Base-by-base conservation (phyloP, 768 basidiomycete species). In the Boletus rufocinnamomeus region DNA sequence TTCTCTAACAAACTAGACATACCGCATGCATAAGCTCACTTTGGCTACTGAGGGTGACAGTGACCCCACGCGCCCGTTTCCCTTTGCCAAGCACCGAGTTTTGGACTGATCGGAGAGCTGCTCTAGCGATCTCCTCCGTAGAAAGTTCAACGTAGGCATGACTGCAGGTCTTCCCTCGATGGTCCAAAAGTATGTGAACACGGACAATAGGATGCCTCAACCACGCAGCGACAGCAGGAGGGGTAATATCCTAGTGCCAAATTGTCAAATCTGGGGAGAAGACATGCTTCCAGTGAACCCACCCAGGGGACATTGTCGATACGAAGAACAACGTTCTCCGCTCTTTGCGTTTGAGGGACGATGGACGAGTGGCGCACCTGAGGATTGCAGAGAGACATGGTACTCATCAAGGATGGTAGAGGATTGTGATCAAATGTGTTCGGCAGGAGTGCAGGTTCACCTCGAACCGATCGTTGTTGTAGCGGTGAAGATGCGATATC, bases 251-350 rank as follows among this genome's bases (percentile, higher is more conserved):
- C 90, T 93, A 57, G 2, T 56, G 28, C 52, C 30, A 58, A 52
- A 52, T 27, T 40, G 46, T 66, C 49, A 63, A 63, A 51, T 35
- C 48, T 4, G 3, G 19, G 14, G 25, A 19, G 28, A 44, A 19
- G 38, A 30, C 45, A 21, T n/a, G 16, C n/a, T 28, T 30, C 60
- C 25, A 53, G 47, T 50, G 43, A 47, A 74, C 83, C 44, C 66
- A 91, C 90, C 91, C 91, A 93, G 50, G 92, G 92, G 54, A 93
- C 90, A 65, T 94, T 93, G 69, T 93, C 92, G 63, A 94, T 89
- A 27, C 92, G 79, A 45, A 94, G 79, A 14, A 93, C 91, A 32
- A 86, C 78, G 27, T 80, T 75, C 37, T 84, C 81, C 47, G 50
- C 46, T 49, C 63, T 56, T 46, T 57, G 66, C 6, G 25, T 19